Percentiles rank a stretch among this genome's conserved stretches.
Conservation (phyloP, 2,329 filamentous ascomycete species). For the Rhexocercosporidium sp. region DNA sequence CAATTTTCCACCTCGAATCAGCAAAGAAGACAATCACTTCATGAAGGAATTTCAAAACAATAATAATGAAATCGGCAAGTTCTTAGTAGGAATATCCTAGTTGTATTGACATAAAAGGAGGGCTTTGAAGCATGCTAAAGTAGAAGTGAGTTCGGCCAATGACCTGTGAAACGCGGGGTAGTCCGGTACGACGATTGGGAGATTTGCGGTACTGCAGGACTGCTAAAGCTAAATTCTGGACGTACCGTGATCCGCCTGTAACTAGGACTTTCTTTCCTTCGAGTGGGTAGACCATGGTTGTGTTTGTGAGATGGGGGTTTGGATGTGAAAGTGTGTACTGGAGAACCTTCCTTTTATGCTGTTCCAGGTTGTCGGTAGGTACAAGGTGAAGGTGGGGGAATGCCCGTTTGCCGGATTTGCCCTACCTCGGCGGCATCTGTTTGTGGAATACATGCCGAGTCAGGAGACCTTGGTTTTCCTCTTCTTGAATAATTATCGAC, state of each 20-base stretch:
- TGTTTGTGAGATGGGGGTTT: neutral
- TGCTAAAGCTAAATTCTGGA: slow-evolving; percentile 13
- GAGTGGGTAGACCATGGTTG: slow-evolving; percentile 65
- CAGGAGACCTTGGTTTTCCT: neutral
- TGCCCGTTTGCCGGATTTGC: neutral
- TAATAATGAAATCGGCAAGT: too few relatives aligned
- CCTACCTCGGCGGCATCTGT: neutral
- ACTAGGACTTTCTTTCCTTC: slow-evolving; percentile 66
- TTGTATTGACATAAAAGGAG: too few relatives aligned
- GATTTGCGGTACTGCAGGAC: too few relatives aligned
- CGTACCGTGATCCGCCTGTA: slow-evolving; percentile 67
- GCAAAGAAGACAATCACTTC: too few relatives aligned
- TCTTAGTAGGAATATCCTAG: too few relatives aligned
- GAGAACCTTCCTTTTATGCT: neutral
- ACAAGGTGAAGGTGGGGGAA: slow-evolving; percentile 3
- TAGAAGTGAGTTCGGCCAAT: neutral
- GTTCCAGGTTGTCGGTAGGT: neutral
- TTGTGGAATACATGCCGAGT: neutral
- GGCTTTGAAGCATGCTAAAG: too few relatives aligned
- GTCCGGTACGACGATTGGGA: too few relatives aligned
- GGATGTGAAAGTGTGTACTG: too few relatives aligned
- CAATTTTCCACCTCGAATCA: neutral
- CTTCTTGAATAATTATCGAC: neutral
- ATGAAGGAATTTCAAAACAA: too few relatives aligned
- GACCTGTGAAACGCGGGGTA: neutral